Percentiles rank a stretch among this genome's conserved stretches.
Conservation (phyloP, 1,139 yeast species). For the Candida sojae region DNA sequence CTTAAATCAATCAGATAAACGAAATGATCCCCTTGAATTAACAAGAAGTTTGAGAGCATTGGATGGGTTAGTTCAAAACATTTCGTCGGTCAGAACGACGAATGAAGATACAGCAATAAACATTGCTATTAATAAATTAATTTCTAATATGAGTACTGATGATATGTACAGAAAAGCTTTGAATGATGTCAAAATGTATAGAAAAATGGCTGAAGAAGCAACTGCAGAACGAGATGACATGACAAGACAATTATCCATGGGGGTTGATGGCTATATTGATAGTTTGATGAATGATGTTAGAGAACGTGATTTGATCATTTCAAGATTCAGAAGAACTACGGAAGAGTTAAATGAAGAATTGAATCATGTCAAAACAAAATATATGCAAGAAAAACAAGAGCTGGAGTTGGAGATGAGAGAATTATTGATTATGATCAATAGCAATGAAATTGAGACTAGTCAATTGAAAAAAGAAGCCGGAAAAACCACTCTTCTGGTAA, state of each 20-base stretch:
- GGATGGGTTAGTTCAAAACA: conserved; percentile 81
- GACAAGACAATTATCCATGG: conserved; percentile 70
- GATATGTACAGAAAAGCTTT: conserved; percentile 84
- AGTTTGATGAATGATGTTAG: conserved; percentile 66
- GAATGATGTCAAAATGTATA: conserved; percentile 66
- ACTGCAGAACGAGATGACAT: conserved; percentile 83
- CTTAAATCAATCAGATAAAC: conserved; percentile 65
- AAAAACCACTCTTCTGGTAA: conserved; percentile 39
- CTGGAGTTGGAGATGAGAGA: conserved; percentile 90
- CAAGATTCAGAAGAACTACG: conserved; percentile 67
- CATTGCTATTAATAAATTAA: conserved; percentile 77
- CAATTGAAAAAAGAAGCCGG: conserved; percentile 19
- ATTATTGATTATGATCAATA: conserved; percentile 66
- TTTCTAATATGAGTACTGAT: conserved; percentile 83
- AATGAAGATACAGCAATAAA: conserved; percentile 79
- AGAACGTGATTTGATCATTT: conserved; percentile 71
- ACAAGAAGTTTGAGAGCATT: conserved; percentile 73
- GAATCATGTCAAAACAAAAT: conserved; percentile 68
- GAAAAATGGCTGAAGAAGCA: conserved; percentile 74
- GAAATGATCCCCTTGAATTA: conserved; percentile 49
- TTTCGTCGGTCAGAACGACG: conserved; percentile 63
- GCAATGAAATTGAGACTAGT: conserved; percentile 26
- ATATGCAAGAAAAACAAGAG: conserved; percentile 76
- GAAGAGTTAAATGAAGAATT: conserved; percentile 66
- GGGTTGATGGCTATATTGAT: conserved; percentile 84